A percentile compares a stretch with the other conserved stretches of the same genome.
Conservation (phyloP, 345 rosid genomes). For the Ceriops zippeliana region DNA sequence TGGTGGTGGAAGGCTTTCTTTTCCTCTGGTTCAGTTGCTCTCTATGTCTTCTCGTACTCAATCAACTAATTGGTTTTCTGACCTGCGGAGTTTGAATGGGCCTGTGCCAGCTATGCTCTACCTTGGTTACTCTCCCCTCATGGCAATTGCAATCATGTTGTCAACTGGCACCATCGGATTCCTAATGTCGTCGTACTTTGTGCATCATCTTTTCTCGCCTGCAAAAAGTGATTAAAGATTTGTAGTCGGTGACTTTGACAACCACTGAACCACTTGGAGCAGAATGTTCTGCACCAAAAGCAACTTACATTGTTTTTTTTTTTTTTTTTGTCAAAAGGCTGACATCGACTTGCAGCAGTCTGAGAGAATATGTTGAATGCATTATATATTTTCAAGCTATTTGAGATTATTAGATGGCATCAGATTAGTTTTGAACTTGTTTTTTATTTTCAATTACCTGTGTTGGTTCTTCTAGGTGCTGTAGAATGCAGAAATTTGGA, state of each 20-base stretch:
- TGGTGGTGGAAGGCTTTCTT: constrained; percentile 96
- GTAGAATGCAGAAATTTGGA: no score
- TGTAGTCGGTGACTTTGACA: not conserved
- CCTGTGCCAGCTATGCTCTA: constrained; percentile 72
- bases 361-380: constrained; percentile 12
- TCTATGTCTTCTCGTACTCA: constrained; percentile 70
- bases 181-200: constrained; percentile 73
- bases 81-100: constrained; percentile 75
- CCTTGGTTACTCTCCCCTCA: constrained; percentile 66
- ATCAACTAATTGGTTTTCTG: constrained; percentile 72
- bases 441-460: no score
- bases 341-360: constrained; percentile 1
- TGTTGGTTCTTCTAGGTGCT: no score
- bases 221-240: constrained; percentile 61
- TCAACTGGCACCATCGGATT: constrained; percentile 78
- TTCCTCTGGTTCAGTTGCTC: constrained; percentile 76
- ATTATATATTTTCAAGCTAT: not conserved
- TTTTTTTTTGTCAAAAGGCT: no score
- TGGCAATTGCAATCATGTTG: constrained; percentile 78
- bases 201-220: constrained; percentile 77
- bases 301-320: constrained; percentile 3
- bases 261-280: constrained; percentile 10
- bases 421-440: no score
- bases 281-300: constrained; percentile 11
- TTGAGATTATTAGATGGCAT: no score